These are phyloP conservation scores for Suhomyces xylopsoci DNA, from an alignment of 805 yeast species.

Conservation along the genomic window DNA sequence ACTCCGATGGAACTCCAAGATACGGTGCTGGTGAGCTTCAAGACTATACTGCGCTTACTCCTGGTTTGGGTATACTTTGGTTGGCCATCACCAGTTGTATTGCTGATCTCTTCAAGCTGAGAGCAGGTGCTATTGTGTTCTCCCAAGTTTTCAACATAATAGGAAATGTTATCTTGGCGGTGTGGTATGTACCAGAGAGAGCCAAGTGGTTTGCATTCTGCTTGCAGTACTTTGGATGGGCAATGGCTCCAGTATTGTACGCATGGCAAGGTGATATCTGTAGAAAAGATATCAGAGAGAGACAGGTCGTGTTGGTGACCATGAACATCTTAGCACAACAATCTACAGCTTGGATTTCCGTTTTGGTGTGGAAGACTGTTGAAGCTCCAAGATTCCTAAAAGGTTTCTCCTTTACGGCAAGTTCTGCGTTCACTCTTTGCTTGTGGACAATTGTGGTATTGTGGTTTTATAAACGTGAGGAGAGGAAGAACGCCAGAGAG, in stretches of 20 bases:
- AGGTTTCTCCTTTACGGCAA: conserved; percentile 53
- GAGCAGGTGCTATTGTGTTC: conserved; percentile 53
- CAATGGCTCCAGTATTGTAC: conserved; percentile 60
- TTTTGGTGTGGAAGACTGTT: conserved; percentile 53
- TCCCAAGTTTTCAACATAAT: conserved; percentile 54
- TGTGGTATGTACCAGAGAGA: conserved; percentile 55
- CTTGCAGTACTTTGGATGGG: conserved; percentile 58
- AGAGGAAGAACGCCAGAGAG: conserved; percentile 28
- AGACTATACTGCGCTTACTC: conserved; percentile 45
- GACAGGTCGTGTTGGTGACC: conserved; percentile 55
- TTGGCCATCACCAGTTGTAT: conserved; percentile 32
- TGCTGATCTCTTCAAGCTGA: conserved; percentile 39
- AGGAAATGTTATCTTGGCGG: conserved; percentile 54
- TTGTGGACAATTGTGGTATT: conserved; percentile 52
- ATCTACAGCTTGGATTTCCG: conserved; percentile 52
- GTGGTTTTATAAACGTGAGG: conserved; percentile 41
- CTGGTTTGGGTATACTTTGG: conserved; percentile 43
- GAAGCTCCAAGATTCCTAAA: conserved; percentile 56
- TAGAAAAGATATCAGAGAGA: conserved; percentile 52
- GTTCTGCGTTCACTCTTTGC: conserved; percentile 43
- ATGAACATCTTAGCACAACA: conserved; percentile 56
- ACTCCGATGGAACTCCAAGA: conserved; percentile 13
- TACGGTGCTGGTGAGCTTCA: conserved; percentile 31
- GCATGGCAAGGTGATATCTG: conserved; percentile 57
- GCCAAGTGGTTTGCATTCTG: conserved; percentile 67